These are phyloP conservation scores for Zea luxurians DNA, from an alignment of 176 grass and related monocot genomes.

Conservation along the genomic window DNA sequence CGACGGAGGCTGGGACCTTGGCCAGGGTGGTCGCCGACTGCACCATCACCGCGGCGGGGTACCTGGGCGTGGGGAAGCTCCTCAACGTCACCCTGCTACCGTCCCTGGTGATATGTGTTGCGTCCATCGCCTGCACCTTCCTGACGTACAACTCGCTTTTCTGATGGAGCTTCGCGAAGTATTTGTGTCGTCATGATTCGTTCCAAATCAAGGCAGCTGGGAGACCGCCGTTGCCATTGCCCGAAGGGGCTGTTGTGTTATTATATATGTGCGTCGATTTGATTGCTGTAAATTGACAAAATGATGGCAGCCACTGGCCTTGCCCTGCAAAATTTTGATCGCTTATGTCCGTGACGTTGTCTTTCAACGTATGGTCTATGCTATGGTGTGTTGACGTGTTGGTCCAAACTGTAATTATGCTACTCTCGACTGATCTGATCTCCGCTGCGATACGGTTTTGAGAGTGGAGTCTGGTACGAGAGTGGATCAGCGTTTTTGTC, in stretches of 20 bases:
- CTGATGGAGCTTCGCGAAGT: slow-evolving; percentile 23
- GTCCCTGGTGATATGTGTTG: slow-evolving; percentile 67
- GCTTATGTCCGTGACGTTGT: not conserved
- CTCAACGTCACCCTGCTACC: slow-evolving; percentile 85
- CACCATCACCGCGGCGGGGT: slow-evolving; percentile 74
- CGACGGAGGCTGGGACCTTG: slow-evolving; percentile 82
- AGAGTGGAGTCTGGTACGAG: not conserved
- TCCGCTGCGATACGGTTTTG: not conserved
- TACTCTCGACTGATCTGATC: not conserved
- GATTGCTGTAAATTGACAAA: slow-evolving; percentile 34
- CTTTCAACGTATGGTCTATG: not conserved
- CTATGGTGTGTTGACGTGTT: not conserved
- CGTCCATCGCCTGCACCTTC: slow-evolving; percentile 62
- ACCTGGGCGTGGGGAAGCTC: slow-evolving; percentile 68
- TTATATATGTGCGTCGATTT: not conserved
- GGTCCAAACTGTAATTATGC: not conserved
- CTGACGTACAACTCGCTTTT: slow-evolving; percentile 90
- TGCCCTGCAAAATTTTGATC: slow-evolving; percentile 48
- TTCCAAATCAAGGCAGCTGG: slow-evolving; percentile 18
- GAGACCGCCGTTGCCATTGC: not conserved
- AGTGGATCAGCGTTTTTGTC: no score
- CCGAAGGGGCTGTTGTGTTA: slow-evolving; percentile 24
- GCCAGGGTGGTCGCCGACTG: slow-evolving; percentile 81
- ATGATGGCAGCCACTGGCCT: not conserved
- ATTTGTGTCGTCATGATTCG: not conserved